Evolutionary conservation across 1,139 yeast species (phyloP).

Genomic region (Geotrichum histeridarum): DNA sequence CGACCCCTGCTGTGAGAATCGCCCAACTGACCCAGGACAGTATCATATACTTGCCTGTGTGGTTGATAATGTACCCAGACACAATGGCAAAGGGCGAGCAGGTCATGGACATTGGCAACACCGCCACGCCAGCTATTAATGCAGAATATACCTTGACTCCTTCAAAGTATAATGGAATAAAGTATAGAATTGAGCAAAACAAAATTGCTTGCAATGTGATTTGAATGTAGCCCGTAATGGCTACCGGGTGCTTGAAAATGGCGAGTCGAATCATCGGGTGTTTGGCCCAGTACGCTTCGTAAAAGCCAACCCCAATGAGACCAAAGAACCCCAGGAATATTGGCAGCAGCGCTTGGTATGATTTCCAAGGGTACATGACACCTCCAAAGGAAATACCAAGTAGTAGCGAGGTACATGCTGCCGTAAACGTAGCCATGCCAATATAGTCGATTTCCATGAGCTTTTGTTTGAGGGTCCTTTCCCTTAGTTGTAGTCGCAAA

Average conservation of each 20-base stretch:
- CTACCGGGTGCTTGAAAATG: slow-evolving; percentile 38
- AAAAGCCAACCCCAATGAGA: slow-evolving; percentile 41
- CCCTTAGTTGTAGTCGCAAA: slow-evolving; percentile 50
- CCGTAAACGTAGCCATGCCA: slow-evolving; percentile 29
- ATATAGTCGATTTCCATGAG: slow-evolving; percentile 44
- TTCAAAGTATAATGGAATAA: slow-evolving; percentile 53
- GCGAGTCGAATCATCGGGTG: slow-evolving; percentile 47
- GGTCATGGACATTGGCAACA: slow-evolving; percentile 51
- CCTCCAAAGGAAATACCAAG: slow-evolving; percentile 53
- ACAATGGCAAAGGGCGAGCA: slow-evolving; percentile 46
- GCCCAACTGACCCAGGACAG: slow-evolving; percentile 43
- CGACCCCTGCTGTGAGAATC: slow-evolving; percentile 50
- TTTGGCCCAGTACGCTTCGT: slow-evolving; percentile 46
- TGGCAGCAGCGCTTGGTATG: slow-evolving; percentile 51
- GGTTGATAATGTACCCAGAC: slow-evolving; percentile 46
- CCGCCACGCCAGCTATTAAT: slow-evolving; percentile 51
- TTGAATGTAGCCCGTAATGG: slow-evolving; percentile 39
- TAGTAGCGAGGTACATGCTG: slow-evolving; percentile 41
- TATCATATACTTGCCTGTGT: slow-evolving; percentile 38
- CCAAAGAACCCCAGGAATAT: slow-evolving; percentile 50
- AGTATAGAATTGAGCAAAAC: slow-evolving; percentile 41
- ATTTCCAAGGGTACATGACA: slow-evolving; percentile 45
- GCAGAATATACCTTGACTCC: slow-evolving; percentile 45
- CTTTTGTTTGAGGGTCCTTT: slow-evolving; percentile 41
- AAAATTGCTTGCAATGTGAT: slow-evolving; percentile 41